A percentile compares a stretch with the other conserved stretches of the same genome.
Evolutionary conservation across 2,329 filamentous ascomycete genomes (phyloP).

Genomic region (Botrytis aclada): DNA sequence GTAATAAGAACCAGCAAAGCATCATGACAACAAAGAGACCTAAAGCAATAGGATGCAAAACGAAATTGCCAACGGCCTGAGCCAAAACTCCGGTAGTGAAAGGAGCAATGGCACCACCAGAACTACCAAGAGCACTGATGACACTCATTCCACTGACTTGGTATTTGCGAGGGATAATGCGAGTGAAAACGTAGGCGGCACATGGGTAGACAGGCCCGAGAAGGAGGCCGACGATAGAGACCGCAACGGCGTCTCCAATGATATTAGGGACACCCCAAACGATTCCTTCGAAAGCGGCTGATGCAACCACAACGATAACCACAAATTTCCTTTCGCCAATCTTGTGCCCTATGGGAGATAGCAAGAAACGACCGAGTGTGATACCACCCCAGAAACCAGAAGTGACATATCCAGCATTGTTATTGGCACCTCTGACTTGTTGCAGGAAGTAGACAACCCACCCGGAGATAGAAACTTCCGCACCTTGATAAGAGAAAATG

Average conservation of each 20-base stretch:
- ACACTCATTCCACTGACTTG: slow-evolving; percentile 63
- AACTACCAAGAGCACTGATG: slow-evolving; percentile 66
- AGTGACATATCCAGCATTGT: slow-evolving; percentile 75
- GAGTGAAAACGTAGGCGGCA: slow-evolving; percentile 61
- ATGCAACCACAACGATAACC: slow-evolving; percentile 57
- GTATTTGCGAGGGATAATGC: slow-evolving; percentile 55
- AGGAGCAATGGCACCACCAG: slow-evolving; percentile 63
- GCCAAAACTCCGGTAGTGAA: slow-evolving; percentile 49
- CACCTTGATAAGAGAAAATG: slow-evolving; percentile 83
- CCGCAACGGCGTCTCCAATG: slow-evolving; percentile 64
- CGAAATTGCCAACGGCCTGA: slow-evolving; percentile 46
- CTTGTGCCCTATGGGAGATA: slow-evolving; percentile 62
- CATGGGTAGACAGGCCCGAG: slow-evolving; percentile 80
- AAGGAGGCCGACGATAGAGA: slow-evolving; percentile 68
- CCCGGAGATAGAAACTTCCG: slow-evolving; percentile 78
- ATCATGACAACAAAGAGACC: slow-evolving; percentile 63
- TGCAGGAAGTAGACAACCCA: slow-evolving; percentile 89
- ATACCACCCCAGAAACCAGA: slow-evolving; percentile 71
- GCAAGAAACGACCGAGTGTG: slow-evolving; percentile 69
- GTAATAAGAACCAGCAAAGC: slow-evolving; percentile 60
- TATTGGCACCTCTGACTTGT: slow-evolving; percentile 66
- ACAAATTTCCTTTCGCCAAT: slow-evolving; percentile 72
- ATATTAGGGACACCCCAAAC: slow-evolving; percentile 77
- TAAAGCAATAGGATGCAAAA: slow-evolving; percentile 58
- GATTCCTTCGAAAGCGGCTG: slow-evolving; percentile 67